These are phyloP conservation scores for Fragaria iinumae DNA, from an alignment of 306 rosid genomes.

Conservation along the genomic window DNA sequence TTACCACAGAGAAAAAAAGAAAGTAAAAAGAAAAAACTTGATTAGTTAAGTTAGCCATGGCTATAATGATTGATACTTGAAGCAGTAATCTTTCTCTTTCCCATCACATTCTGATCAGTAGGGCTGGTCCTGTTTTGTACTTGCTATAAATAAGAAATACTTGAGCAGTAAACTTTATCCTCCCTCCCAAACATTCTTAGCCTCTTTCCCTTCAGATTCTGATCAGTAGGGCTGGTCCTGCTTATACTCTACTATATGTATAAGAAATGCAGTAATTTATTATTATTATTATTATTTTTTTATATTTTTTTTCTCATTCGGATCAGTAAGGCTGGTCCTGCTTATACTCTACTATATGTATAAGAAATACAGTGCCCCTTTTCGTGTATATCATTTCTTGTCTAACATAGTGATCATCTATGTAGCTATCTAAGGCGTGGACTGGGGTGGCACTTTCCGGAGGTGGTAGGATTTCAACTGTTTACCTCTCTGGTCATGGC, in stretches of 20 bases:
- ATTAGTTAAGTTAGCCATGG: background rate
- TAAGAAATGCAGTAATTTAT: background rate
- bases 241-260: background rate
- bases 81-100: too few relatives aligned
- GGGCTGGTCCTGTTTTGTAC: too few relatives aligned
- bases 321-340: background rate
- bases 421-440: conserved; percentile 92
- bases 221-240: background rate
- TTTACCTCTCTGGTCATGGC: conserved; percentile 88
- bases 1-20: background rate
- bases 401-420: conserved; percentile 22
- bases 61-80: background rate
- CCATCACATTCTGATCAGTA: too few relatives aligned
- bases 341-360: background rate
- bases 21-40: background rate
- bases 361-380: background rate
- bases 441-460: conserved; percentile 85
- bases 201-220: background rate
- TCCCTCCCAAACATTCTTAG: background rate
- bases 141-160: background rate
- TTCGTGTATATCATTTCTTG: conserved; percentile 6
- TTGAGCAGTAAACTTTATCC: background rate
- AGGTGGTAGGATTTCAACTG: conserved; percentile 92
- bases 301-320: background rate
- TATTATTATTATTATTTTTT: too few relatives aligned